These are phyloP conservation scores for Pleurostoma richardsiae DNA, from an alignment of 2,329 filamentous ascomycete genomes.

Conservation along the genomic window DNA sequence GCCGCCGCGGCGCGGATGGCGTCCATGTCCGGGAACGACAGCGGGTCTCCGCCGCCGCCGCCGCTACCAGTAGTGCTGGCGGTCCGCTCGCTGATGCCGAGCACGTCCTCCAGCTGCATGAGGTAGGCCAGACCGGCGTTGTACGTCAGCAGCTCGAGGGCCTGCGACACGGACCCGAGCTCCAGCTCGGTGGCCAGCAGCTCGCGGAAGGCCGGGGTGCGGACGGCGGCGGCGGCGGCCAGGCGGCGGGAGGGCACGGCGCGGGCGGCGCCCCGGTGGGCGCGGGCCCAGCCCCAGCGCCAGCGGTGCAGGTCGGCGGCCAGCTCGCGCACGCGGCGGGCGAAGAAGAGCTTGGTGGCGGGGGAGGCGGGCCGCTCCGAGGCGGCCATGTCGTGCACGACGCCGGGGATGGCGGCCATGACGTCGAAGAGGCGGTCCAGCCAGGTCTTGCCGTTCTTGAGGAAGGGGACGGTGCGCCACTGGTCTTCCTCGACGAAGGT, in stretches of 20 bases:
- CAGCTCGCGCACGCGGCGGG: conserved; percentile 1
- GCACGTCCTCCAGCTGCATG: conserved; percentile 8
- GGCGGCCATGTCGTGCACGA: conserved; percentile 12
- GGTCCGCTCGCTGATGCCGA: conserved; percentile 5
- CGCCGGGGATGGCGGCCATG: conserved; percentile 12
- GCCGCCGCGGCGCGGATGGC: conserved; percentile 1
- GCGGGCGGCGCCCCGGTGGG: conserved; percentile 2
- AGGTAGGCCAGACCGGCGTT: conserved; percentile 9
- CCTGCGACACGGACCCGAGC: conserved; percentile 7
- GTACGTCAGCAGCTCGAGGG: conserved; percentile 10
- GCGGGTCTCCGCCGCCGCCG: background rate
- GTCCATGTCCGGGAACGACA: background rate
- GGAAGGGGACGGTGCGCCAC: conserved; percentile 17
- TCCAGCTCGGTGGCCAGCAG: conserved; percentile 6
- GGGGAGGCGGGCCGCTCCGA: conserved; percentile 7
- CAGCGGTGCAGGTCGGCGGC: conserved; percentile 1
- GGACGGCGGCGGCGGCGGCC: background rate
- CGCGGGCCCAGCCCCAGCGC: conserved; percentile 4
- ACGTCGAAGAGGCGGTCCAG: conserved; percentile 14
- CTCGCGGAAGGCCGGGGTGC: conserved; percentile 6
- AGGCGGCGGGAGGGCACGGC: conserved; percentile 6
- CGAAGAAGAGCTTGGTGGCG: conserved; percentile 3
- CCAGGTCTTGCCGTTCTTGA: conserved; percentile 11
- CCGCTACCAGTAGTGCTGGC: background rate
- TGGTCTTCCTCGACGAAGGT: conserved; percentile 13